Base-by-base conservation (phyloP, 176 grass and related monocot genomes). In the Eragrostis curvula region DNA sequence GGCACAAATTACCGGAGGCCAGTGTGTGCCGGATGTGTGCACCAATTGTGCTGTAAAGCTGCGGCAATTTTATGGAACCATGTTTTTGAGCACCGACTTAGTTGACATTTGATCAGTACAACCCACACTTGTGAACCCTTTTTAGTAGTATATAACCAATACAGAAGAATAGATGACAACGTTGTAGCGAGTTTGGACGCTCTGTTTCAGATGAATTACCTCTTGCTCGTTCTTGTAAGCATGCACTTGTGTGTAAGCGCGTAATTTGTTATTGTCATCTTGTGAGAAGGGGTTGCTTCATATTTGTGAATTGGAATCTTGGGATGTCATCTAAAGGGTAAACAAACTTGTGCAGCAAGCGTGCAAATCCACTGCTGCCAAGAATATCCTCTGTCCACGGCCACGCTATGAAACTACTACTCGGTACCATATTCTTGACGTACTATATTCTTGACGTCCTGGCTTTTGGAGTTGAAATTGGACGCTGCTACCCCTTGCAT, bases 31-130 rank as follows among this genome's bases (percentile, higher is more conserved):
- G 50, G 13, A 45, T 81, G 32, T 47, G 44, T 50, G 28, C 36
- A 48, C 80, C 49, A 49, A 83, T 83, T 75, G 56, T 86, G 73
- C 62, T 66, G 53, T 20, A 60, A 66, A 21, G 47, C 46, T 43
- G 66, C 65, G 59, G 79, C 50, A 79, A 57, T 79, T 81, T 82
- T 41, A 85, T 41, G 75, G 71, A 64, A 87, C 84, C 64, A 73
- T 92, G 32, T 83, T 86, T 72, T 81, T 86, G 88, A 90, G 83
- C 25, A 52, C 60, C 81, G 68, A 78, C 47, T 25, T 86, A 66
- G 74, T 82, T 52, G 41, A 83, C 74, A 41, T 68, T 90, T 63
- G 82, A 80, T 70, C 29, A 84, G 16, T 25, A 65, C 2, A 27
- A 17, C 32, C 62, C 15, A 32, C 28, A 81, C 23, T 13, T 64